phyloP scores from a whole-genome alignment of 164 flowering plant genomes.

The Piper longum region DNA sequence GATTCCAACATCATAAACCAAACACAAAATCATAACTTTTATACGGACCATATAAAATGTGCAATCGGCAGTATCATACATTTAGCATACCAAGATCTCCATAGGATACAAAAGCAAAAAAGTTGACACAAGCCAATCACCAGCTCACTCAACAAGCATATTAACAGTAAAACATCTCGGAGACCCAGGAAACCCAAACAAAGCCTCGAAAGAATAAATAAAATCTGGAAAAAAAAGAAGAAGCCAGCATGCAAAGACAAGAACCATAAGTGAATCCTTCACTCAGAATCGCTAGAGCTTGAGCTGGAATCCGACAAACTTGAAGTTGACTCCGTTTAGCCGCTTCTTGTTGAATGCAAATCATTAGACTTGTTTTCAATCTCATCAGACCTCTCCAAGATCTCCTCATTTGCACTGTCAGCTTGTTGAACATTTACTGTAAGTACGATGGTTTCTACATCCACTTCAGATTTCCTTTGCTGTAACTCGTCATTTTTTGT shows the following conservation, averaged over 20 bases:
- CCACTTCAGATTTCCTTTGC: neutral
- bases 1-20: neutral
- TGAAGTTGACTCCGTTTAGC: conserved; percentile 14
- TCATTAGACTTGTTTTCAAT: conserved; percentile 7
- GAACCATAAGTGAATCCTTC: neutral
- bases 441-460: neutral
- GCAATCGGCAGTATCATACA: neutral
- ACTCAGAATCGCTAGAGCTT: conserved; percentile 8
- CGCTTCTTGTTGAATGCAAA: conserved; percentile 4
- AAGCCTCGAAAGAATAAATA: neutral
- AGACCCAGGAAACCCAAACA: neutral
- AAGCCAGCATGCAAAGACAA: neutral
- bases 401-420: neutral
- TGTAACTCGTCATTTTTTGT: conserved; percentile 1
- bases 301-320: conserved; percentile 18
- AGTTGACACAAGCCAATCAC: neutral
- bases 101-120: neutral
- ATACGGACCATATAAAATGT: neutral
- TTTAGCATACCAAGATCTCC: neutral
- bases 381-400: neutral
- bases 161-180: neutral
- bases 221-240: too few relatives aligned
- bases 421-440: neutral
- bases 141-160: neutral
- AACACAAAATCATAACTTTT: neutral